Evolutionary conservation across 805 yeast genomes (phyloP).

Genomic region (Clavispora carvajalis): DNA sequence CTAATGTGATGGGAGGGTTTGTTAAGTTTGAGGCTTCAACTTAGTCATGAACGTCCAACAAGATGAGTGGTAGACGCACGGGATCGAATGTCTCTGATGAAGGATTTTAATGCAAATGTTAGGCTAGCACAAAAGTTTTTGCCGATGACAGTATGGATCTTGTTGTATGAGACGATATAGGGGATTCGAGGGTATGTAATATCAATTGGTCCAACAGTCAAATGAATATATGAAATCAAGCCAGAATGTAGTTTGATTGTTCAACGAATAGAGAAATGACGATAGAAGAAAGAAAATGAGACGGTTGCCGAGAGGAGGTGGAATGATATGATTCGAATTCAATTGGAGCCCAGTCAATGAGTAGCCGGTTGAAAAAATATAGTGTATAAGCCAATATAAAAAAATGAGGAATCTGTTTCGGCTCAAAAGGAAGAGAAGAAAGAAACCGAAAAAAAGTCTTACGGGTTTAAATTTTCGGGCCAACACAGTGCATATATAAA

Average conservation of each 20-base stretch:
- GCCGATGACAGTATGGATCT: not conserved
- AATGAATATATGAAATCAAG: not conserved
- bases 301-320: not conserved
- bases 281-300: not conserved
- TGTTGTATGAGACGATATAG: not conserved
- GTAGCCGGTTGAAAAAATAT: not conserved
- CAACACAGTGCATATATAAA: not conserved
- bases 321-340: not conserved
- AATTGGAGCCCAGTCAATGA: constrained; percentile 1
- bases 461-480: constrained; percentile 1
- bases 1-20: not conserved
- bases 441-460: constrained; percentile 1
- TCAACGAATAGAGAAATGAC: constrained; percentile 3
- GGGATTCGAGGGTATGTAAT: not conserved
- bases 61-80: not conserved
- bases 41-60: not conserved
- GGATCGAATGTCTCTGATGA: not conserved
- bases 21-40: not conserved
- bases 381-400: not conserved
- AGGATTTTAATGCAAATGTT: not conserved
- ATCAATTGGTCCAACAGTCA: not conserved
- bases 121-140: not conserved
- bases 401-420: not conserved
- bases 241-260: not conserved
- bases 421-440: constrained; percentile 2